These are phyloP conservation scores for Cyclotella choctawhatcheeana DNA, from an alignment of 108 stramenopile genomes.

Conservation along the genomic window DNA sequence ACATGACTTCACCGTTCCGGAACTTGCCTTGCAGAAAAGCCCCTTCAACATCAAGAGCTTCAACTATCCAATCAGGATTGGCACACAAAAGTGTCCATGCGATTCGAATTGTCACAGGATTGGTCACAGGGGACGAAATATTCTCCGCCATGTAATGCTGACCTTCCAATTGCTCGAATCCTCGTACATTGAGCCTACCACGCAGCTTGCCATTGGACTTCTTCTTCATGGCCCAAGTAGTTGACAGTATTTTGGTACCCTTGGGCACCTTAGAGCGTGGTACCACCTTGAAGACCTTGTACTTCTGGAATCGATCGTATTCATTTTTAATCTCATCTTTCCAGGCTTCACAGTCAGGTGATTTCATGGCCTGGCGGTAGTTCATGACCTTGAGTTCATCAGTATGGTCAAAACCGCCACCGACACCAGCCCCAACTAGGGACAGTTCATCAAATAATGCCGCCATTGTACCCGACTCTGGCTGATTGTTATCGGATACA, in stretches of 20 bases:
- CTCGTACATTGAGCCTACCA: slow-evolving; percentile 21
- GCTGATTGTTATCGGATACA: no score
- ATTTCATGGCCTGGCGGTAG: slow-evolving; percentile 45
- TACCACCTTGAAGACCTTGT: slow-evolving; percentile 26
- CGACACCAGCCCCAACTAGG: slow-evolving; percentile 9
- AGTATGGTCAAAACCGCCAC: slow-evolving; percentile 49
- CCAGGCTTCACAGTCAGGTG: slow-evolving; percentile 40
- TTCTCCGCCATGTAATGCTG: background rate
- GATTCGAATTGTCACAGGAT: slow-evolving; percentile 1
- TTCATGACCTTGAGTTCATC: slow-evolving; percentile 52
- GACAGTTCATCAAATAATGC: no score
- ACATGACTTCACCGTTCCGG: slow-evolving; percentile 20
- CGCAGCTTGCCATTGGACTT: slow-evolving; percentile 46
- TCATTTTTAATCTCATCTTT: slow-evolving; percentile 43
- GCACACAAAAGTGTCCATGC: background rate
- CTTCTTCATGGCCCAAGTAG: slow-evolving; percentile 60
- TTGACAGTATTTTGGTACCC: slow-evolving; percentile 37
- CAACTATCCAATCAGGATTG: slow-evolving; percentile 1
- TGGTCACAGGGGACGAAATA: slow-evolving; percentile 1
- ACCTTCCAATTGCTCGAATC: background rate
- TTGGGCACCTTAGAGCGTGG: slow-evolving; percentile 17
- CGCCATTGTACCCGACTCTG: no score
- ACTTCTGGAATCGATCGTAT: slow-evolving; percentile 35
- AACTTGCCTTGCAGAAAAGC: slow-evolving; percentile 30
- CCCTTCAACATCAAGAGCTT: slow-evolving; percentile 3